A percentile compares a stretch with the other conserved stretches of the same genome.
These are phyloP conservation scores for Pseudozyma pruni DNA, from an alignment of 1,284 basidiomycete species.

Conservation along the genomic window DNA sequence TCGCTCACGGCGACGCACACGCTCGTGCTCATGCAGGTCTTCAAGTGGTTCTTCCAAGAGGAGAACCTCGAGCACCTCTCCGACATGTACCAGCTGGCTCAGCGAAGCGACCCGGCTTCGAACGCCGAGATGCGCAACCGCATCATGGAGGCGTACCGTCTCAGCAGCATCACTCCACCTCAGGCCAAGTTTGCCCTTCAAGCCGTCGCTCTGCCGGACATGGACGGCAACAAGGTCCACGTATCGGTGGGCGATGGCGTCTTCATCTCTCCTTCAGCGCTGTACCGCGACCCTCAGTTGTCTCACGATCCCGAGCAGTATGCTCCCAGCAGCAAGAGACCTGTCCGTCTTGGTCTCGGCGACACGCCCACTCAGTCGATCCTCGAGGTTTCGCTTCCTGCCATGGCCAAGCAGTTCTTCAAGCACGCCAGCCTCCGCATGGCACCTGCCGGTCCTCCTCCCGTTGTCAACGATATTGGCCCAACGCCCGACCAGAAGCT, in stretches of 20 bases:
- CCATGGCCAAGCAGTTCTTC: slow-evolving; percentile 47
- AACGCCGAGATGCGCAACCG: slow-evolving; percentile 32
- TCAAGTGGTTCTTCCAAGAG: slow-evolving; percentile 43
- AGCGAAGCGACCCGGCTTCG: slow-evolving; percentile 30
- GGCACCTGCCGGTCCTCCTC: slow-evolving; percentile 38
- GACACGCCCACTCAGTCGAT: slow-evolving; percentile 37
- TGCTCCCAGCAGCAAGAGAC: slow-evolving; percentile 14
- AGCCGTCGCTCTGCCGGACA: slow-evolving; percentile 25
- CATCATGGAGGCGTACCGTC: slow-evolving; percentile 45
- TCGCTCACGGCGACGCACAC: slow-evolving; percentile 44
- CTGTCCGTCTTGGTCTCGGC: slow-evolving; percentile 43
- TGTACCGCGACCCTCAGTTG: slow-evolving; percentile 41
- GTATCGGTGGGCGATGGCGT: slow-evolving; percentile 39
- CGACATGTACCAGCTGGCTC: slow-evolving; percentile 28
- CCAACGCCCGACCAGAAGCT: slow-evolving; percentile 30
- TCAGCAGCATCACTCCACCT: slow-evolving; percentile 35
- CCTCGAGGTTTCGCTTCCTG: slow-evolving; percentile 41
- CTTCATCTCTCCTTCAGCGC: slow-evolving; percentile 37
- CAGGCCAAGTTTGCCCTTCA: slow-evolving; percentile 40
- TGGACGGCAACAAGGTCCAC: slow-evolving; percentile 24
- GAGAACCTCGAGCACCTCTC: slow-evolving; percentile 33
- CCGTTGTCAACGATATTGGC: slow-evolving; percentile 31
- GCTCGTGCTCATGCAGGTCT: slow-evolving; percentile 40
- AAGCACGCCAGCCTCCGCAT: slow-evolving; percentile 32
- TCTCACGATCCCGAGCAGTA: slow-evolving; percentile 32